These are phyloP conservation scores for Ophiostoma piceae DNA, from an alignment of 2,329 filamentous ascomycete species.

Conservation along the genomic window DNA sequence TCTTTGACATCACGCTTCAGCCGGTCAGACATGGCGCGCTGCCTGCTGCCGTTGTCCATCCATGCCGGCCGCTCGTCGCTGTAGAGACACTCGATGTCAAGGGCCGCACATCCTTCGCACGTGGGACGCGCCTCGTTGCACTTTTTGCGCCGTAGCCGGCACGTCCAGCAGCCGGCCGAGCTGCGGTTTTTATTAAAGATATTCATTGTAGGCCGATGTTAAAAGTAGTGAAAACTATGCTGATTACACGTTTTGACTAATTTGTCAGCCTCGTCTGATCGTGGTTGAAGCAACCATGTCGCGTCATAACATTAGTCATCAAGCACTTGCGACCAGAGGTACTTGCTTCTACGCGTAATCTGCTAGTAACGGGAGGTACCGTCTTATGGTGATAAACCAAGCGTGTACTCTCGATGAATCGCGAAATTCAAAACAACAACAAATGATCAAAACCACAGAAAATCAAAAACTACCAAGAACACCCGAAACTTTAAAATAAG, in stretches of 20 bases:
- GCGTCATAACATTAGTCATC: neutral
- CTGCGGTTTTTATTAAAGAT: constrained; percentile 31
- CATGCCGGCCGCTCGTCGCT: constrained; percentile 49
- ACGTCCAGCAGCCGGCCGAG: constrained; percentile 55
- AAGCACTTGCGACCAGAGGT: neutral
- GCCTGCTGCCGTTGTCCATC: constrained; percentile 50
- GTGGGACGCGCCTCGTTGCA: constrained; percentile 51
- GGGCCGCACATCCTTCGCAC: constrained; percentile 46
- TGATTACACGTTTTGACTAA: no score
- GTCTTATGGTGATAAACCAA: no score
- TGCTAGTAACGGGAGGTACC: neutral
- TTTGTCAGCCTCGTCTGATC: neutral
- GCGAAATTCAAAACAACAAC: no score
- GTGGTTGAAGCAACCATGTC: neutral
- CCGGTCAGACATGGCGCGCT: constrained; percentile 47
- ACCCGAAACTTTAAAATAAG: neutral
- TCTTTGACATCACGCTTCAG: constrained; percentile 56
- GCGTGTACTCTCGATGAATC: no score
- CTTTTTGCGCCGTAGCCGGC: constrained; percentile 56
- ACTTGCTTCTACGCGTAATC: neutral
- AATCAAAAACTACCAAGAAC: no score
- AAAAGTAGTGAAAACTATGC: no score
- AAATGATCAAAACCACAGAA: no score
- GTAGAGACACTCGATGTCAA: constrained; percentile 55
- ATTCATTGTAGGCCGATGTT: neutral